Conservation (phyloP, 139 green algal genomes). For the Auxenochlorella pyrenoidosa region DNA sequence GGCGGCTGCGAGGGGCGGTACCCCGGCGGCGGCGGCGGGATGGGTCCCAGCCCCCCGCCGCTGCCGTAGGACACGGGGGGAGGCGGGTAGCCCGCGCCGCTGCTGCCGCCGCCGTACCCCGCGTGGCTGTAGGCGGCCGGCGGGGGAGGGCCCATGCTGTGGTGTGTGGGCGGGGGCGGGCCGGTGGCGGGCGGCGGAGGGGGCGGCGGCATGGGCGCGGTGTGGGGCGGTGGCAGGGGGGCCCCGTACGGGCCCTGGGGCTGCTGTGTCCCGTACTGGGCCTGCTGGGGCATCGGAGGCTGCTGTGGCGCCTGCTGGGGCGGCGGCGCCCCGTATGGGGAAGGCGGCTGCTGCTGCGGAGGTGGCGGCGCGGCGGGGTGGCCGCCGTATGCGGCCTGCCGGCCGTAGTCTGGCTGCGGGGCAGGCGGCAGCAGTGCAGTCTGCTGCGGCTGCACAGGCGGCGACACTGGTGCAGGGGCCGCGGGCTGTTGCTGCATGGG, state of each 20-base stretch:
- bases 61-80: conserved; percentile 18
- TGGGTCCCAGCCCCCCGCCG: conserved; percentile 9
- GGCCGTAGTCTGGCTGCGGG: conserved; percentile 1
- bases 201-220: conserved; percentile 8
- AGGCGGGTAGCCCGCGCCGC: conserved; percentile 26
- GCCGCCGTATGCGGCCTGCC: neutral
- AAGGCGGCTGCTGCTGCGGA: neutral
- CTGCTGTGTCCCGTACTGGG: conserved; percentile 11
- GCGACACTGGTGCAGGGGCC: neutral
- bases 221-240: conserved; percentile 19
- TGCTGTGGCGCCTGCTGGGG: neutral
- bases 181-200: neutral
- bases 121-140: neutral
- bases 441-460: neutral
- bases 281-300: neutral
- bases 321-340: neutral
- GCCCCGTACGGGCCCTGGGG: conserved; percentile 1
- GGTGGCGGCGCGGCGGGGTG: neutral
- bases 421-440: too few relatives aligned
- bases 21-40: conserved; percentile 39
- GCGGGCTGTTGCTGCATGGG: conserved; percentile 7
- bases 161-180: conserved; percentile 23
- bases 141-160: conserved; percentile 16
- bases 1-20: conserved; percentile 14
- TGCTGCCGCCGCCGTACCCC: neutral